These are phyloP conservation scores for Russula olivacea DNA, from an alignment of 768 basidiomycete genomes.

Conservation along the genomic window DNA sequence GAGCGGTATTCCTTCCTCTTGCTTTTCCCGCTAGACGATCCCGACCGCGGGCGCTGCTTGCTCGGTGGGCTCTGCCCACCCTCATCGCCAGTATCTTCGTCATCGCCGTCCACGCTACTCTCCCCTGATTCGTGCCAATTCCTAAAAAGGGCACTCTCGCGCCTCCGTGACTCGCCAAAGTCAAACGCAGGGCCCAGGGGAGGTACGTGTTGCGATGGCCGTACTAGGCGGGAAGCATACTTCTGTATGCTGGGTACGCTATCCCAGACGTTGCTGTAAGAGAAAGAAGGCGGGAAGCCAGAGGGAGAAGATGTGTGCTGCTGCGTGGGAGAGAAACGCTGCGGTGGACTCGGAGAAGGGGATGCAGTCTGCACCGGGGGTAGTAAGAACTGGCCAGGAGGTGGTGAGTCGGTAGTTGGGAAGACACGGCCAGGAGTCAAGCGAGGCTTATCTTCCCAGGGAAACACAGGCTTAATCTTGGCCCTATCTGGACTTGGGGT, in stretches of 20 bases:
- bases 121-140: constrained; percentile 55
- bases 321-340: constrained; percentile 19
- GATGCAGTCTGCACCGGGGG: constrained; percentile 1
- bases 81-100: constrained; percentile 49
- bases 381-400: constrained; percentile 24
- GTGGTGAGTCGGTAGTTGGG: constrained; percentile 32
- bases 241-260: constrained; percentile 69
- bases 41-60: constrained; percentile 28
- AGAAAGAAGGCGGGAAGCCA: constrained; percentile 52
- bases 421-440: constrained; percentile 65
- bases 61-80: constrained; percentile 31
- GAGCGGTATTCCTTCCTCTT: constrained; percentile 54
- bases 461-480: constrained; percentile 78
- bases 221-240: constrained; percentile 58
- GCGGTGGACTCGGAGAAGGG: constrained; percentile 27
- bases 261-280: constrained; percentile 84
- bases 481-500: constrained; percentile 56
- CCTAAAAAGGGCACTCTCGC: constrained; percentile 34
- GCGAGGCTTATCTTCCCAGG: constrained; percentile 86
- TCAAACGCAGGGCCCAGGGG: constrained; percentile 48
- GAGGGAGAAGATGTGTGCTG: constrained; percentile 31
- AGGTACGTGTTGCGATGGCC: constrained; percentile 39
- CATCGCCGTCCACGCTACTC: constrained; percentile 76
- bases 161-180: constrained; percentile 33
- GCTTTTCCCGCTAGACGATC: constrained; percentile 33